Evolutionary conservation across 108 stramenopile species (phyloP).

Genomic region (Nitzschia sp.): DNA sequence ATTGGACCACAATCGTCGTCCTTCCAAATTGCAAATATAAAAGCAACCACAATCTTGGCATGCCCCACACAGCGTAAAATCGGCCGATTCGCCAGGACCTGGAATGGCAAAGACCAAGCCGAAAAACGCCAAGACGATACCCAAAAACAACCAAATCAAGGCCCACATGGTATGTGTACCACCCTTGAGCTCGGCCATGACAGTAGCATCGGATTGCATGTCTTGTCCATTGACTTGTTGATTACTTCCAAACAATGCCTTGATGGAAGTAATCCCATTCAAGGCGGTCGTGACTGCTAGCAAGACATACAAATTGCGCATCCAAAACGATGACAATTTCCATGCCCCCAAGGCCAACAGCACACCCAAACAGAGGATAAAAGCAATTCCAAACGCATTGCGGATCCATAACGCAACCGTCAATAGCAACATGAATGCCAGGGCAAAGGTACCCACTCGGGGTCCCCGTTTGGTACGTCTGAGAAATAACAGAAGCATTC

Average conservation of each 20-base stretch:
- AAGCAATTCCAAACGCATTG: conserved; percentile 53
- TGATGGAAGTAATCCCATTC: conserved; percentile 42
- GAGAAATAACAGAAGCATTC: conserved; percentile 51
- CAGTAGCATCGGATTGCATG: conserved; percentile 33
- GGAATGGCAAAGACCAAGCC: conserved; percentile 49
- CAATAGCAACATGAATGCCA: conserved; percentile 54
- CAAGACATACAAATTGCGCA: conserved; percentile 39
- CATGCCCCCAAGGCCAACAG: conserved; percentile 16
- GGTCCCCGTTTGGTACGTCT: conserved; percentile 54
- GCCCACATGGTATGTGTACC: conserved; percentile 38
- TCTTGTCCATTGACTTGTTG: conserved; percentile 36
- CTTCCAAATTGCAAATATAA: conserved; percentile 13
- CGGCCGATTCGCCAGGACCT: conserved; percentile 25
- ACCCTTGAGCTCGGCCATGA: conserved; percentile 42
- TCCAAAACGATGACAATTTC: conserved; percentile 23
- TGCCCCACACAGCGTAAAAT: conserved; percentile 22
- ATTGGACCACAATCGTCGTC: conserved; percentile 7
- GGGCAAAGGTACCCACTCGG: conserved; percentile 44
- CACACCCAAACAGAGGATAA: conserved; percentile 37
- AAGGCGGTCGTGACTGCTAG: conserved; percentile 45
- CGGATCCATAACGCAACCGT: conserved; percentile 48
- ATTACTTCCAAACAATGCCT: conserved; percentile 40
- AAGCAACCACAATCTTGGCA: conserved; percentile 27
- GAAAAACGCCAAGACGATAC: conserved; percentile 20
- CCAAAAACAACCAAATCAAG: conserved; percentile 40